A percentile compares a stretch with the other conserved stretches of the same genome.
Evolutionary conservation across 805 yeast genomes (phyloP).

Genomic region (Spathaspora girioi): DNA sequence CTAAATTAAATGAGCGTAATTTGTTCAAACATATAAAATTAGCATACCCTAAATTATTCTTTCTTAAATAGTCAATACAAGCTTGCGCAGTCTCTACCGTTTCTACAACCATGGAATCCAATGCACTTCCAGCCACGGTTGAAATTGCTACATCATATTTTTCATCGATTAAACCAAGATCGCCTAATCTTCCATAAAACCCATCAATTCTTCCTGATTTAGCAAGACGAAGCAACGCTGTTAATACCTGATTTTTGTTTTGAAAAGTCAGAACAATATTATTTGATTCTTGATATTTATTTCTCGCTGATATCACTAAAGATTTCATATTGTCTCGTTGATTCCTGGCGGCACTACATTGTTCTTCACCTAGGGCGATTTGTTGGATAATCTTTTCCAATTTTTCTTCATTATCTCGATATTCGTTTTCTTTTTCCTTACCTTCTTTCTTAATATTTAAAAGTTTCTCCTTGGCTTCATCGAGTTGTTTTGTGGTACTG

Average conservation of each 20-base stretch:
- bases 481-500: constrained; percentile 42
- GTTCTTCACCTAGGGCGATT: constrained; percentile 54
- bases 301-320: constrained; percentile 52
- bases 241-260: constrained; percentile 69
- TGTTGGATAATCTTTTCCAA: constrained; percentile 49
- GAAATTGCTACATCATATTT: constrained; percentile 90
- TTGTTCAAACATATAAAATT: constrained; percentile 78
- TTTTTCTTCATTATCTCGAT: constrained; percentile 45
- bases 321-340: constrained; percentile 53
- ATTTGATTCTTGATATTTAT: constrained; percentile 63
- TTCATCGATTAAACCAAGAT: constrained; percentile 85
- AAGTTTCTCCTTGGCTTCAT: constrained; percentile 41
- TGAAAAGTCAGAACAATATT: constrained; percentile 53
- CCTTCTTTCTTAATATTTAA: constrained; percentile 46
- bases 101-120: constrained; percentile 93
- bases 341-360: constrained; percentile 45
- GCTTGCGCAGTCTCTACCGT: constrained; percentile 56
- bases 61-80: constrained; percentile 75
- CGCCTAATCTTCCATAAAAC: constrained; percentile 87
- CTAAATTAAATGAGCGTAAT: constrained; percentile 58
- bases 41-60: constrained; percentile 83
- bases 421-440: constrained; percentile 45
- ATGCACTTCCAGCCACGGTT: constrained; percentile 79
- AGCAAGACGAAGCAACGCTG: constrained; percentile 64
- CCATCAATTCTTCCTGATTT: constrained; percentile 82